A percentile compares a stretch with the other conserved stretches of the same genome.
Evolutionary conservation across 768 basidiomycete species (phyloP).

Genomic region (Termitomyces sp.): DNA sequence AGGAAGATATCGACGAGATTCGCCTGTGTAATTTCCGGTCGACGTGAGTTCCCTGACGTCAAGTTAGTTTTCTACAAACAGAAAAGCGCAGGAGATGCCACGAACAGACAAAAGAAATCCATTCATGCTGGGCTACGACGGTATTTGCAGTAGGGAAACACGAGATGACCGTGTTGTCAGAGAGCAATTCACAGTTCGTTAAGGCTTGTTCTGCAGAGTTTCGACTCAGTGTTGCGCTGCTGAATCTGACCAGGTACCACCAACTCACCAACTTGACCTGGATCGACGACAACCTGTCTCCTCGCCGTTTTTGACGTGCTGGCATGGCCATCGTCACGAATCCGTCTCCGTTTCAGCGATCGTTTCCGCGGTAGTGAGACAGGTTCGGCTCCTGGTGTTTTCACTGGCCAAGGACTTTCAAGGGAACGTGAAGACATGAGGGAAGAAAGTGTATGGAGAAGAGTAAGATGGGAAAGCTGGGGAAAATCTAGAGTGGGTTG

Average conservation of each 20-base stretch:
- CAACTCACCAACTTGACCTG: slow-evolving; percentile 25
- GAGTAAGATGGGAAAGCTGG: slow-evolving; percentile 18
- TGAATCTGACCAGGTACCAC: neutral
- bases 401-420: slow-evolving; percentile 38
- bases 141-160: slow-evolving; percentile 65
- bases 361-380: slow-evolving; percentile 13
- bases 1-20: slow-evolving; percentile 73
- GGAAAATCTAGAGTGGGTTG: slow-evolving; percentile 16
- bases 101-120: slow-evolving; percentile 77
- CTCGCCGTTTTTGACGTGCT: slow-evolving; percentile 23
- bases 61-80: slow-evolving; percentile 7
- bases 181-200: slow-evolving; percentile 43
- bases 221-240: neutral
- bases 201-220: slow-evolving; percentile 34
- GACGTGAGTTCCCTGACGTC: slow-evolving; percentile 66
- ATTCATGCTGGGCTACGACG: slow-evolving; percentile 65
- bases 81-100: slow-evolving; percentile 20
- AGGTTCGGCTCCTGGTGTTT: slow-evolving; percentile 25
- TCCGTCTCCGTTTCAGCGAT: slow-evolving; percentile 28
- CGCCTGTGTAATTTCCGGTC: slow-evolving; percentile 59
- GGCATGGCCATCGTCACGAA: slow-evolving; percentile 11
- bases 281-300: slow-evolving; percentile 36
- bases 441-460: slow-evolving; percentile 4
- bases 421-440: slow-evolving; percentile 32
- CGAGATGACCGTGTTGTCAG: slow-evolving; percentile 69